These are phyloP conservation scores for Myxozyma mucilagina DNA, from an alignment of 805 yeast species.

Conservation along the genomic window DNA sequence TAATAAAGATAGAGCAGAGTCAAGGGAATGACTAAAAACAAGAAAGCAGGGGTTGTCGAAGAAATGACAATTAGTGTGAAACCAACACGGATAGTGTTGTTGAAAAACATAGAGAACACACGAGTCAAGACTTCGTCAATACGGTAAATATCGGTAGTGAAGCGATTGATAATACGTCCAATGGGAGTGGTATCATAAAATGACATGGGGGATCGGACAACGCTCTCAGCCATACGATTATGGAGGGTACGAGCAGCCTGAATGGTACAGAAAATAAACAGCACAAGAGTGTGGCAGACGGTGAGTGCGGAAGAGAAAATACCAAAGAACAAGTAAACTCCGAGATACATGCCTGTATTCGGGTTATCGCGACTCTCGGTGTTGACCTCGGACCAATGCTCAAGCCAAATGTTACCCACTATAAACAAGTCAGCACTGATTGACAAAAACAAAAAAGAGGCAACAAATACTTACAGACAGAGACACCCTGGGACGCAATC, in stretches of 20 bases:
- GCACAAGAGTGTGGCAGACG: conserved; percentile 63
- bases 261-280: conserved; percentile 81
- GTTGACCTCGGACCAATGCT: conserved; percentile 95
- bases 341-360: conserved; percentile 65
- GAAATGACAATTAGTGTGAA: conserved; percentile 81
- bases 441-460: conserved; percentile 60
- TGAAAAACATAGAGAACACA: conserved; percentile 43
- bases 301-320: conserved; percentile 60
- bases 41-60: conserved; percentile 83
- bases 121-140: conserved; percentile 68
- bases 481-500: conserved; percentile 35
- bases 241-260: conserved; percentile 74
- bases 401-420: conserved; percentile 82
- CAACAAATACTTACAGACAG: conserved; percentile 43
- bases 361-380: conserved; percentile 70
- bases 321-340: conserved; percentile 75
- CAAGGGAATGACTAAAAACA: conserved; percentile 71
- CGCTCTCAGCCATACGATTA: conserved; percentile 67
- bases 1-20: conserved; percentile 63
- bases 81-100: conserved; percentile 40
- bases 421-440: conserved; percentile 8
- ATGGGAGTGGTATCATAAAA: conserved; percentile 95
- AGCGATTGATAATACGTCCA: conserved; percentile 87
- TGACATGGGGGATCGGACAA: conserved; percentile 88
- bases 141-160: conserved; percentile 86